Base-by-base conservation (phyloP, 768 basidiomycete genomes). In the Fomitopsis pulvina region DNA sequence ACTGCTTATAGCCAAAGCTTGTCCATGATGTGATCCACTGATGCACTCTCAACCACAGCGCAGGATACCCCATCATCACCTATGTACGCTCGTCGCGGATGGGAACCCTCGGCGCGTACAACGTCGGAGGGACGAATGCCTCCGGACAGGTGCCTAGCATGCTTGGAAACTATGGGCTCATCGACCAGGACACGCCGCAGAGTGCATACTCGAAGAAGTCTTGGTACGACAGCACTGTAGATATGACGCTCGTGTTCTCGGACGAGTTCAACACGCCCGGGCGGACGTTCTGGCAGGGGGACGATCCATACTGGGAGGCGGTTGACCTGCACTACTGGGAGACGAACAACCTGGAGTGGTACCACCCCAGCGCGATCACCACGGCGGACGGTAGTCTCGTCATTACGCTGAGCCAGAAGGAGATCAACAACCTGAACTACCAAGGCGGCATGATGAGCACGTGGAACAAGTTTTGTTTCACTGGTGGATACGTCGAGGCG, bases 401-500 rank as follows among this genome's bases (percentile, higher is more conserved):
- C 55, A 80, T 95, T 59, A 90, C 85, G 1, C 68, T 95, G 57
- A 79, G 67, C 24, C 64, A 76, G 63, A 87, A 78, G 62, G 62
- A 70, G 50, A 87, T 75, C 37, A 86, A 94, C 62, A 77, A 77
- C 50, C 69, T 94, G 48, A 65, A 87, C 51, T 93, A 85, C 61
- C 75, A 80, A 58, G 81, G 87, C 37, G 86, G 58, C 14, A 69
- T 90, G 73, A 68, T 89, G 61, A 68, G 79, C 21, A 76, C 77
- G 16, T 71, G 83, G 89, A 96, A 96, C 68, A 93, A 95, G 66
- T 88, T 98, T 55, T 97, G 91, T 69, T 93, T 95, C 68, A 90
- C 90, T 26, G 91, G 89, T 30, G 93, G 93, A 34, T 72, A 89
- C 50, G 71, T 93, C 45, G 81, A 88, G 56, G 68, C 75, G 2